These are phyloP conservation scores for Blastocystis sp. DNA, from an alignment of 352 stramenopile genomes.

Conservation along the genomic window DNA sequence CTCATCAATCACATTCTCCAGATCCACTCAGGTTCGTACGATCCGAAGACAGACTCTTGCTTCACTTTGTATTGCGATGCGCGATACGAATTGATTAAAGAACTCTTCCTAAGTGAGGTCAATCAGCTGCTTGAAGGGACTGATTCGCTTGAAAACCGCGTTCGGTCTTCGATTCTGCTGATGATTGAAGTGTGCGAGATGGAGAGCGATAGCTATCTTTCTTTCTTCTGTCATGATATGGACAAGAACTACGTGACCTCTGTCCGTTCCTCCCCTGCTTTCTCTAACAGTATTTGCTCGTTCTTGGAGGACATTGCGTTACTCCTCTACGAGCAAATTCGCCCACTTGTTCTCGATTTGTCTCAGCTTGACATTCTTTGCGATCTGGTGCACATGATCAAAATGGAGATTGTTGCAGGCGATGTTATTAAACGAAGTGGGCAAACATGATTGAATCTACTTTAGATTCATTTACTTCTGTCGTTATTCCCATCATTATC, in stretches of 20 bases:
- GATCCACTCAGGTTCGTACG: background rate
- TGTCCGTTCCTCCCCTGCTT: background rate
- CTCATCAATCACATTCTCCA: slow-evolving; percentile 11
- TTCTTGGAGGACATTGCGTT: background rate
- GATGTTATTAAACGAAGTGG: background rate
- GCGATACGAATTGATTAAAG: background rate
- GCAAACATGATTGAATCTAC: no score
- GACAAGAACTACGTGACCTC: background rate
- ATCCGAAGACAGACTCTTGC: background rate
- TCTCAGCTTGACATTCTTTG: background rate
- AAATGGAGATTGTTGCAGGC: slow-evolving; percentile 24
- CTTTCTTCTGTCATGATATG: background rate
- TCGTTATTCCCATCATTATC: background rate
- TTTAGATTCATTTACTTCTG: background rate
- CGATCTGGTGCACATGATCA: slow-evolving; percentile 25
- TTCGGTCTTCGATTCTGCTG: background rate
- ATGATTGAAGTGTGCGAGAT: slow-evolving; percentile 17
- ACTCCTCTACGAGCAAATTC: background rate
- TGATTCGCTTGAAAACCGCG: background rate
- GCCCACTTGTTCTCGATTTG: background rate
- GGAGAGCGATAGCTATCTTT: background rate
- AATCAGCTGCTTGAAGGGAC: background rate
- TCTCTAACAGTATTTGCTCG: background rate
- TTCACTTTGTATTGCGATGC: background rate
- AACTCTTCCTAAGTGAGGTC: background rate